phyloP scores from a whole-genome alignment of 148 eudicot species.

The Vaccinium vitisidaea region DNA sequence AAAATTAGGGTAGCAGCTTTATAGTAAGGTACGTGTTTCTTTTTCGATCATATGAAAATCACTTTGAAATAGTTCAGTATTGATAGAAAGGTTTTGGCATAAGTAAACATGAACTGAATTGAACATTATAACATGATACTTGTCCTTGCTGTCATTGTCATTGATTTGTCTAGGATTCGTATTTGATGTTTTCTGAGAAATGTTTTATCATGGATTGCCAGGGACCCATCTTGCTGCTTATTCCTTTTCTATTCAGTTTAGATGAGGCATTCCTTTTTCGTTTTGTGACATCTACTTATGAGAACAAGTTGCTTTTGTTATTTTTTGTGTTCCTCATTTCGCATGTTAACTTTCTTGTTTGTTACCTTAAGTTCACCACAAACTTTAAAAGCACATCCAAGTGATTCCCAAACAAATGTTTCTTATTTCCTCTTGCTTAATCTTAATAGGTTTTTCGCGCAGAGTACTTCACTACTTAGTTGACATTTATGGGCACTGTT shows the following conservation, averaged over 20 bases:
- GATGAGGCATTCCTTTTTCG: background rate
- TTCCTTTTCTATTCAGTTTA: background rate
- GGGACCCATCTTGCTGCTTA: background rate
- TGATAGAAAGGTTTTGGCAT: background rate
- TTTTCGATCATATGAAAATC: background rate
- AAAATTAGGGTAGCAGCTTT: background rate
- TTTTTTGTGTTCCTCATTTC: background rate
- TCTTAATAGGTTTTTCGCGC: background rate
- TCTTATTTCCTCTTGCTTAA: background rate
- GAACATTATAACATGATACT: background rate
- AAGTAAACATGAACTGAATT: background rate
- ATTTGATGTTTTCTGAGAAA: background rate
- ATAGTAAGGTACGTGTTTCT: background rate
- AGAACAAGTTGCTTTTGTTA: background rate
- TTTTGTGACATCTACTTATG: too few relatives aligned
- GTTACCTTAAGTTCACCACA: background rate
- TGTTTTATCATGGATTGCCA: background rate
- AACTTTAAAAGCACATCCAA: background rate
- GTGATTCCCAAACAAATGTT: background rate
- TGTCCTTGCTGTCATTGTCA: background rate
- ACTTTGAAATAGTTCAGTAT: background rate
- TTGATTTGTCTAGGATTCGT: background rate
- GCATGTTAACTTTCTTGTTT: background rate
- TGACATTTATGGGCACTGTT: conserved; percentile 20
- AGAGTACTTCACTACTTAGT: conserved; percentile 7